Evolutionary conservation across 2,329 filamentous ascomycete genomes (phyloP).

Genomic region (Apiospora rasikravindrae): DNA sequence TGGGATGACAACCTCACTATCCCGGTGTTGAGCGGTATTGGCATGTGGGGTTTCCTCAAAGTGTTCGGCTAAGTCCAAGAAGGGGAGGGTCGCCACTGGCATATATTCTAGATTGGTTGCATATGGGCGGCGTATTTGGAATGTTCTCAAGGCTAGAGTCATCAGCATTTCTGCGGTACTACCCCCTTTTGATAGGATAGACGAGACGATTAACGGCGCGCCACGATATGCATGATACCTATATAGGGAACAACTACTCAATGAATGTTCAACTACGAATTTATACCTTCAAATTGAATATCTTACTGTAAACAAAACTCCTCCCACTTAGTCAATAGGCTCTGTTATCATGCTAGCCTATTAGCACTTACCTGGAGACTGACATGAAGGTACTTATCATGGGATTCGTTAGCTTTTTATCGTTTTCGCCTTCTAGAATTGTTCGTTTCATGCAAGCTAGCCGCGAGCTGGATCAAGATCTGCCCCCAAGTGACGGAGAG

Average conservation of each 20-base stretch:
- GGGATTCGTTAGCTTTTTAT: not conserved
- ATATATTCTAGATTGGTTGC: slow-evolving; percentile 19
- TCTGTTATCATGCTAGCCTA: not conserved
- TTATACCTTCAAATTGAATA: not conserved
- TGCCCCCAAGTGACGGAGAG: not conserved
- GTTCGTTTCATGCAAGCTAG: not conserved
- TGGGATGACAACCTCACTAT: slow-evolving; percentile 99
- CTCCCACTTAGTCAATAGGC: not conserved
- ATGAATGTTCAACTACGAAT: not conserved
- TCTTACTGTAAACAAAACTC: not conserved
- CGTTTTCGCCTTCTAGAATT: not conserved
- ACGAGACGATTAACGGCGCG: not conserved
- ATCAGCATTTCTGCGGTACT: slow-evolving; percentile 1
- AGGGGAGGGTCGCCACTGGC: not conserved
- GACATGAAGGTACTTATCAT: not conserved
- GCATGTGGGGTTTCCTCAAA: slow-evolving; percentile 91
- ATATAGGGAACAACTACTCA: not conserved
- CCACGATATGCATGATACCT: slow-evolving; percentile 13
- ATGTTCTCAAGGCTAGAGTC: not conserved
- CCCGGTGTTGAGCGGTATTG: slow-evolving; percentile 85
- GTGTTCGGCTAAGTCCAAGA: slow-evolving; percentile 66
- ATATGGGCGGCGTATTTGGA: slow-evolving; percentile 2
- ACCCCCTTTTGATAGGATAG: slow-evolving; percentile 10
- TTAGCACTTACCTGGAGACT: not conserved
- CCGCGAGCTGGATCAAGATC: not conserved